Conservation (phyloP, 352 stramenopile genomes). For the Globisporangium spiculum region DNA sequence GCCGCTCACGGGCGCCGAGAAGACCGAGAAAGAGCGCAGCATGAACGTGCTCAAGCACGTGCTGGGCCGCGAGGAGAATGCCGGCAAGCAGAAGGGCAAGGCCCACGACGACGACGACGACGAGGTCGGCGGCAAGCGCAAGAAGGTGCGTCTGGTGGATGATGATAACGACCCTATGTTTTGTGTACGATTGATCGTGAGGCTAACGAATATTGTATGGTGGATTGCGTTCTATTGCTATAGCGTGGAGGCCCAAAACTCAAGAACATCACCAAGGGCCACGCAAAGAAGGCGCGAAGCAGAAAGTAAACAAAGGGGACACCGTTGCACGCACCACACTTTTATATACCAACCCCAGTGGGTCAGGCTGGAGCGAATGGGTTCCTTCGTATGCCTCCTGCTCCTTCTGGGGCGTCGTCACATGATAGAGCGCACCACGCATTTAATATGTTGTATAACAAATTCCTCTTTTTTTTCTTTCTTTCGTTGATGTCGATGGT, state of each 20-base stretch:
- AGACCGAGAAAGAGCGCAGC: slow-evolving; percentile 78
- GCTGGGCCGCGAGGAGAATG: slow-evolving; percentile 73
- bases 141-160: slow-evolving; percentile 36
- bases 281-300: slow-evolving; percentile 57
- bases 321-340: neutral
- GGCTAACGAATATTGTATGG: no score
- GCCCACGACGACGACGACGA: slow-evolving; percentile 53
- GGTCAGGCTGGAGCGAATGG: neutral
- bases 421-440: slow-evolving; percentile 14
- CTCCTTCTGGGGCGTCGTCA: slow-evolving; percentile 6
- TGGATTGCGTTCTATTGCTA: no score
- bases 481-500: neutral
- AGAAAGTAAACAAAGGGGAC: slow-evolving; percentile 31
- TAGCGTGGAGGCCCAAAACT: slow-evolving; percentile 42
- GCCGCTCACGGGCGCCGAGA: slow-evolving; percentile 63
- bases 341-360: neutral
- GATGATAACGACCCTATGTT: neutral
- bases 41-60: slow-evolving; percentile 78
- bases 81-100: slow-evolving; percentile 70
- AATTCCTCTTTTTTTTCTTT: slow-evolving; percentile 9
- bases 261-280: slow-evolving; percentile 74
- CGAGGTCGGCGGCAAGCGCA: slow-evolving; percentile 46
- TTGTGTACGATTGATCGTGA: neutral
- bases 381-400: neutral
- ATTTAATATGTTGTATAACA: slow-evolving; percentile 19